phyloP scores from a whole-genome alignment of 768 basidiomycete species.

The Pulveroboletus sp. region DNA sequence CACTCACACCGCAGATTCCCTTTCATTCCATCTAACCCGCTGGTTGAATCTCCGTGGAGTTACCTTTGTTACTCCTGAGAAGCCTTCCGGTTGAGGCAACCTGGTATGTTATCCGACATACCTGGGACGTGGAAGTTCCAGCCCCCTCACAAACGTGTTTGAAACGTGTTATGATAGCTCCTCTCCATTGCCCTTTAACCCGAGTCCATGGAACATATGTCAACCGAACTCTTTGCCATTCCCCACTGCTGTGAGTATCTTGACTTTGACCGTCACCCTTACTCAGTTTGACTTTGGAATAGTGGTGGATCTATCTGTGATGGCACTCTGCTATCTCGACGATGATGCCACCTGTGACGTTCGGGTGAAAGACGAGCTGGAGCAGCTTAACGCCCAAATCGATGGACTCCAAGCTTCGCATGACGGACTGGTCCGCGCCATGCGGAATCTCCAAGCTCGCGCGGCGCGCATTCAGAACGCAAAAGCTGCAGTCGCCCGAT shows the following conservation, averaged over 20 bases:
- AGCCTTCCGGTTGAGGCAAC: constrained; percentile 18
- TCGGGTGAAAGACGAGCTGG: constrained; percentile 22
- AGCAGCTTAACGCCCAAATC: constrained; percentile 25
- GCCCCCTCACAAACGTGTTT: constrained; percentile 28
- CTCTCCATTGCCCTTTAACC: constrained; percentile 25
- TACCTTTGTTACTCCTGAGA: constrained; percentile 7
- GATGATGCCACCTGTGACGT: constrained; percentile 11
- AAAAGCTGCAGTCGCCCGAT: constrained; percentile 28
- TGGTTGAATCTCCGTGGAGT: constrained; percentile 21
- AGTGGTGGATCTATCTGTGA: constrained; percentile 20
- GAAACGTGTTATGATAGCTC: constrained; percentile 22
- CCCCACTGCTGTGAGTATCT: constrained; percentile 22
- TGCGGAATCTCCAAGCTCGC: constrained; percentile 27
- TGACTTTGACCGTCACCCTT: not conserved
- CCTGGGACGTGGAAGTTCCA: constrained; percentile 10
- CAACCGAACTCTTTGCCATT: constrained; percentile 17
- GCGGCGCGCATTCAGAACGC: constrained; percentile 32
- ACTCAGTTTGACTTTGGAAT: constrained; percentile 4
- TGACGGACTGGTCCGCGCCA: constrained; percentile 23
- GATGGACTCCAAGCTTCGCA: constrained; percentile 27
- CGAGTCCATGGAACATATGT: constrained; percentile 17
- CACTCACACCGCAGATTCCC: constrained; percentile 1
- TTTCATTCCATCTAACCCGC: constrained; percentile 4
- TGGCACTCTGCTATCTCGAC: constrained; percentile 25
- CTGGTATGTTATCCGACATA: constrained; percentile 19